Conservation (phyloP, 306 rosid species). For the Sophora flavescens region DNA sequence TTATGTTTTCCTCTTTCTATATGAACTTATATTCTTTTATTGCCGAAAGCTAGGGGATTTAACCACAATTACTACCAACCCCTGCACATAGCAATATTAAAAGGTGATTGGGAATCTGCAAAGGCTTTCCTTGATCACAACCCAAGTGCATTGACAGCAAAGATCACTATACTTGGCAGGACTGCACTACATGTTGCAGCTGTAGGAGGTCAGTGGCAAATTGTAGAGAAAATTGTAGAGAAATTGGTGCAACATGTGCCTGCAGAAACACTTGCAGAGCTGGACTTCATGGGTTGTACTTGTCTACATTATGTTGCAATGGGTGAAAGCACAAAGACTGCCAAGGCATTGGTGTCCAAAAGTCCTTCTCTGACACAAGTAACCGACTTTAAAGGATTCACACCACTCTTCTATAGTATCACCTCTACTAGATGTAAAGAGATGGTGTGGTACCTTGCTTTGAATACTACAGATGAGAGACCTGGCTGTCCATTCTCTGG, state of each 20-base stretch:
- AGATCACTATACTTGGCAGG: conserved; percentile 45
- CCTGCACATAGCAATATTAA: conserved; percentile 53
- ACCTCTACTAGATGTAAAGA: conserved; percentile 45
- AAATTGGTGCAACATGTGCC: conserved; percentile 51
- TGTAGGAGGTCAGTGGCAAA: conserved; percentile 53
- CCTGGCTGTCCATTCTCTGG: conserved; percentile 59
- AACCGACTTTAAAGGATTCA: conserved; percentile 44
- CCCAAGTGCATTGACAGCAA: conserved; percentile 53
- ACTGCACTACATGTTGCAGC: conserved; percentile 58
- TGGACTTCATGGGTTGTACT: conserved; percentile 56
- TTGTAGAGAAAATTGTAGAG: conserved; percentile 54
- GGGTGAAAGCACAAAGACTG: conserved; percentile 50
- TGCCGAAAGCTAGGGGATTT: conserved; percentile 53
- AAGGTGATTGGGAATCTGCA: conserved; percentile 62
- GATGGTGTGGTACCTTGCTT: conserved; percentile 66
- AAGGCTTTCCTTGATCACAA: conserved; percentile 48
- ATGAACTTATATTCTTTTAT: conserved; percentile 26
- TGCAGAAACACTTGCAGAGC: conserved; percentile 23
- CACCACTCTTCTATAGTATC: conserved; percentile 57
- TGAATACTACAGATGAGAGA: conserved; percentile 54
- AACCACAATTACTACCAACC: conserved; percentile 54
- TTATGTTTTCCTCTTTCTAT: conserved; percentile 35
- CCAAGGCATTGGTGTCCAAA: conserved; percentile 53
- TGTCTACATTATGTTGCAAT: conserved; percentile 61
- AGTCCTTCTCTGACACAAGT: conserved; percentile 51